Conservation (phyloP, 2,329 filamentous ascomycete species). For the Thielaviopsis punctulata region DNA sequence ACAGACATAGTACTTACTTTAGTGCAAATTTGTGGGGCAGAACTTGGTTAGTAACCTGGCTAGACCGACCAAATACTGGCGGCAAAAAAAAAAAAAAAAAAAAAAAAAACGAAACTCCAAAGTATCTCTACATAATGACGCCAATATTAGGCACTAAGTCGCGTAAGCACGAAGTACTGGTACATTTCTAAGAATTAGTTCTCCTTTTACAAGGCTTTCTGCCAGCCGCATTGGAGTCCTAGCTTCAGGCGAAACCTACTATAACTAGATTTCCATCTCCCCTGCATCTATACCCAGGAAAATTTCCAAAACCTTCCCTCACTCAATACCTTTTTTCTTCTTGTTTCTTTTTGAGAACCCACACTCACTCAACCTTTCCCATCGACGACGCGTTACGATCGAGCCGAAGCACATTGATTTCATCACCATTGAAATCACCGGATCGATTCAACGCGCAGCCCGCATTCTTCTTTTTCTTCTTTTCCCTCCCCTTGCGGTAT, state of each 20-base stretch:
- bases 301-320: constrained; percentile 13
- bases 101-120: too few species aligned
- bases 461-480: constrained; percentile 1
- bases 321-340: too few species aligned
- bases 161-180: constrained; percentile 3
- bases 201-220: constrained; percentile 11
- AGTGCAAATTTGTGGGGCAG: too few species aligned
- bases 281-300: constrained; percentile 2
- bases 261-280: not conserved
- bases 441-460: constrained; percentile 8
- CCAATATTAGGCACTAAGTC: not conserved
- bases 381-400: constrained; percentile 9
- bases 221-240: constrained; percentile 2
- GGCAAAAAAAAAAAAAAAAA: too few species aligned
- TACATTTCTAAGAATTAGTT: constrained; percentile 1
- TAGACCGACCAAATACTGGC: too few species aligned
- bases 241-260: not conserved
- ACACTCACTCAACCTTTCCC: constrained; percentile 2
- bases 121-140: constrained; percentile 7
- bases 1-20: too few species aligned
- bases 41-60: not conserved
- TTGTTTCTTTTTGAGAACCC: not conserved
- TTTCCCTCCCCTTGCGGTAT: not conserved
- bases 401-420: constrained; percentile 10
- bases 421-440: constrained; percentile 9